Evolutionary conservation across 1,284 basidiomycete species (phyloP).

Genomic region (Amylostereum areolatum): DNA sequence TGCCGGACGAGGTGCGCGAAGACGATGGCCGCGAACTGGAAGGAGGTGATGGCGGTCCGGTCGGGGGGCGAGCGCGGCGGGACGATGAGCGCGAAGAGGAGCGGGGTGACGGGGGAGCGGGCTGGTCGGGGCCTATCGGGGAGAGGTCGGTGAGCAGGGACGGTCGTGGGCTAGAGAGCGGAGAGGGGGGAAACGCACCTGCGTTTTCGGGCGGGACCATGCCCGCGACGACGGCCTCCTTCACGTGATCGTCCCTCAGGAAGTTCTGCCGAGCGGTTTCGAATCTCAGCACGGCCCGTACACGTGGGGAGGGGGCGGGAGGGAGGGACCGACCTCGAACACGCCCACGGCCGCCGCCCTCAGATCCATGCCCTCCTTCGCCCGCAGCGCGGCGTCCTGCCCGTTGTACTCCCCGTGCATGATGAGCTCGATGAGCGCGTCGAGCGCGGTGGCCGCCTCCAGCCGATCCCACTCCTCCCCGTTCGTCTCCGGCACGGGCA

Average conservation of each 20-base stretch:
- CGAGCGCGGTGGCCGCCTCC: conserved; percentile 70
- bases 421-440: conserved; percentile 66
- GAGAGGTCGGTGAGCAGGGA: too few species aligned
- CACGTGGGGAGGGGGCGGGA: too few species aligned
- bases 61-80: conserved; percentile 52
- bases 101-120: conserved; percentile 48
- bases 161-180: conserved; percentile 6
- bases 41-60: conserved; percentile 47
- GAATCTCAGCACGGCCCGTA: too few species aligned
- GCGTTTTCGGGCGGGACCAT: conserved; percentile 56
- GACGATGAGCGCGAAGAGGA: conserved; percentile 57
- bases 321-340: conserved; percentile 51
- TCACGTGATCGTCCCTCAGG: conserved; percentile 62
- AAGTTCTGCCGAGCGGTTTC: conserved; percentile 48
- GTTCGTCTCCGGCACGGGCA: conserved; percentile 77
- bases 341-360: conserved; percentile 59
- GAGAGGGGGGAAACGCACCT: conserved; percentile 3
- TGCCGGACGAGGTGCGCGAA: conserved; percentile 66
- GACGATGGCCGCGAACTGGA: conserved; percentile 62
- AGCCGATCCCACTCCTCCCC: conserved; percentile 86
- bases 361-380: conserved; percentile 58
- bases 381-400: conserved; percentile 45
- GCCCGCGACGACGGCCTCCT: conserved; percentile 56
- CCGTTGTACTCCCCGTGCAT: conserved; percentile 77
- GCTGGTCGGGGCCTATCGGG: conserved; percentile 29